These are phyloP conservation scores for Starmerella lactis-condensi DNA, from an alignment of 805 yeast genomes.

Conservation along the genomic window DNA sequence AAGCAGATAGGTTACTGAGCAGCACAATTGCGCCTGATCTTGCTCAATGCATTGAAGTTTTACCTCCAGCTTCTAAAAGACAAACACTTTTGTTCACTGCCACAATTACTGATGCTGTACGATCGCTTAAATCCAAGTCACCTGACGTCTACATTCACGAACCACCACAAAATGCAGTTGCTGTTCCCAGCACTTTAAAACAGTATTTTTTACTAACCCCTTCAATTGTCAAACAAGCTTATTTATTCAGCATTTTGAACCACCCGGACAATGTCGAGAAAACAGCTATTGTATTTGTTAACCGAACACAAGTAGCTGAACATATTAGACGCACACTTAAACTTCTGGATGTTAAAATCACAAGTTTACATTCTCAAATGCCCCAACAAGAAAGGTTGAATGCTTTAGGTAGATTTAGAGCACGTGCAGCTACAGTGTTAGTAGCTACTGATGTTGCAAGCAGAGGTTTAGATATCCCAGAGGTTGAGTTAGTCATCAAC, in stretches of 20 bases:
- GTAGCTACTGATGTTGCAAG: slow-evolving; percentile 96
- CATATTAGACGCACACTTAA: slow-evolving; percentile 58
- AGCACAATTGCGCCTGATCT: slow-evolving; percentile 69
- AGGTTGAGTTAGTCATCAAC: slow-evolving; percentile 74
- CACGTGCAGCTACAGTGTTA: slow-evolving; percentile 80
- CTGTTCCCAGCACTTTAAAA: slow-evolving; percentile 55
- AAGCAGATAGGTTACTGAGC: slow-evolving; percentile 81
- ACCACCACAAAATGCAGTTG: slow-evolving; percentile 54
- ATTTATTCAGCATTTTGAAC: slow-evolving; percentile 48
- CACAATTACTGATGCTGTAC: slow-evolving; percentile 82
- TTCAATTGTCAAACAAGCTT: slow-evolving; percentile 76
- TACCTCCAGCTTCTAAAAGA: slow-evolving; percentile 55
- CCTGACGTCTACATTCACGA: slow-evolving; percentile 53
- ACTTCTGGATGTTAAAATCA: slow-evolving; percentile 56
- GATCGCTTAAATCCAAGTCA: slow-evolving; percentile 46
- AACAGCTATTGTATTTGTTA: slow-evolving; percentile 75
- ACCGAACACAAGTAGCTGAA: slow-evolving; percentile 81
- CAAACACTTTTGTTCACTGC: slow-evolving; percentile 90
- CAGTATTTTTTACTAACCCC: slow-evolving; percentile 63
- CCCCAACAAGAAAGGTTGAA: slow-evolving; percentile 81
- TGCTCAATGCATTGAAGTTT: slow-evolving; percentile 44
- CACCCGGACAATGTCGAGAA: slow-evolving; percentile 43
- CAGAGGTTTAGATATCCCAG: slow-evolving; percentile 91
- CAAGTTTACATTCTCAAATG: slow-evolving; percentile 87
- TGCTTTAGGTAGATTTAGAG: slow-evolving; percentile 80